These are phyloP conservation scores for Microdochium nivale DNA, from an alignment of 2,329 filamentous ascomycete genomes.

Conservation along the genomic window DNA sequence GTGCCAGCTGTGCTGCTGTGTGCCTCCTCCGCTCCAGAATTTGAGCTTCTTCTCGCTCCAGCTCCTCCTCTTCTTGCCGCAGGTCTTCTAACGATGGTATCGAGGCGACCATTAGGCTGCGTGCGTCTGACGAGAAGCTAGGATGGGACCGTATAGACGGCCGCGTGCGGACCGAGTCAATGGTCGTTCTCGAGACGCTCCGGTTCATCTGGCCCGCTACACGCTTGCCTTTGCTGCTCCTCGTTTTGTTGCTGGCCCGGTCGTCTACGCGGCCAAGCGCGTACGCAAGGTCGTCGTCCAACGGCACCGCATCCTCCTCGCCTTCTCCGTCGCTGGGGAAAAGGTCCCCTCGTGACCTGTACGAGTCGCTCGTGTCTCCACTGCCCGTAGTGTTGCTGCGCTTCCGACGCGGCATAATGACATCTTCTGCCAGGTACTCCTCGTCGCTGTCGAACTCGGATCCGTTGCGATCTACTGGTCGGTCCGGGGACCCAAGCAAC, in stretches of 20 bases:
- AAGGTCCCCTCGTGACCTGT: constrained; percentile 79
- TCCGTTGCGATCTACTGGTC: constrained; percentile 2
- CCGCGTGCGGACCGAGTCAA: constrained; percentile 32
- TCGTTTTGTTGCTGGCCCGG: constrained; percentile 57
- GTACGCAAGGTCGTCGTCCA: constrained; percentile 89
- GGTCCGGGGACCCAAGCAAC: constrained; percentile 37
- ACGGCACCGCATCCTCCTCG: constrained; percentile 84
- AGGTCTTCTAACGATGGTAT: constrained; percentile 42
- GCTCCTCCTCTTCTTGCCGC: constrained; percentile 41
- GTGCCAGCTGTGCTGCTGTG: constrained; percentile 42
- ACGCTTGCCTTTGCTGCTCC: constrained; percentile 51
- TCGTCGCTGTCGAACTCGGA: constrained; percentile 10
- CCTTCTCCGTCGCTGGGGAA: constrained; percentile 81
- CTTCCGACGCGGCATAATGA: constrained; percentile 30
- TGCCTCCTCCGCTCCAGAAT: constrained; percentile 43
- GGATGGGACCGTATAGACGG: constrained; percentile 14
- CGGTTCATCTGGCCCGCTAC: constrained; percentile 34
- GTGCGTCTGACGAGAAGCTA: constrained; percentile 17
- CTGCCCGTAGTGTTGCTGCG: constrained; percentile 75
- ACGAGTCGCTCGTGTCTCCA: constrained; percentile 74
- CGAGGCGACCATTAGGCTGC: constrained; percentile 26
- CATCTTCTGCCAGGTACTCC: background rate
- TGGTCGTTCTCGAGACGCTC: constrained; percentile 50
- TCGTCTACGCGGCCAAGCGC: constrained; percentile 72
- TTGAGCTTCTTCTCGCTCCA: constrained; percentile 42